phyloP scores from a whole-genome alignment of 2,329 filamentous ascomycete genomes.

The Alternaria hordeiaustralica region DNA sequence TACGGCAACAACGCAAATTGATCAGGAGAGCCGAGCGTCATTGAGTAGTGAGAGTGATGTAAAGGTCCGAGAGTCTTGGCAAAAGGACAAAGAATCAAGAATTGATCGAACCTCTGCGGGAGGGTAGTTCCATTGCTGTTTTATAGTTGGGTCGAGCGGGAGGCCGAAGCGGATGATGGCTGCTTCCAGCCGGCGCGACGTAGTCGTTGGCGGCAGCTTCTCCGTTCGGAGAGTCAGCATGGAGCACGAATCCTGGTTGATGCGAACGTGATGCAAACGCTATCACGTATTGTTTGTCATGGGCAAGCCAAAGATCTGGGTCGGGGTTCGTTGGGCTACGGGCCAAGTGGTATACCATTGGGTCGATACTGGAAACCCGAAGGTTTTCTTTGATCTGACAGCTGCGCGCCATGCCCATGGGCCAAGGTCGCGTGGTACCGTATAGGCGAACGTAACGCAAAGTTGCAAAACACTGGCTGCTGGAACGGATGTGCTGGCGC shows the following conservation, averaged over 20 bases:
- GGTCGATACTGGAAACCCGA: neutral
- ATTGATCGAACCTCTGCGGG: neutral
- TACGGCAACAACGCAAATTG: constrained; percentile 13
- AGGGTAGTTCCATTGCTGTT: neutral
- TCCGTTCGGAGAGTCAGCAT: neutral
- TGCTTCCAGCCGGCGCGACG: neutral
- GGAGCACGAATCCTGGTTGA: neutral
- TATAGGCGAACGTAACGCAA: neutral
- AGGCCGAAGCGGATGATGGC: neutral
- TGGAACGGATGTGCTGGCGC: neutral
- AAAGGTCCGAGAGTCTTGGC: neutral
- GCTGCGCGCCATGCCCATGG: neutral
- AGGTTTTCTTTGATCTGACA: neutral
- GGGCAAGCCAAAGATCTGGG: neutral
- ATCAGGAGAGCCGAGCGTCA: constrained; percentile 17
- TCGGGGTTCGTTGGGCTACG: neutral
- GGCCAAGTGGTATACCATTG: neutral
- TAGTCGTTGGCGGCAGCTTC: neutral
- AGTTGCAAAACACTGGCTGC: neutral
- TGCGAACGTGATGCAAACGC: neutral
- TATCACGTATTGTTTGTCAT: constrained; percentile 3
- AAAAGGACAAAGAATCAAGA: neutral
- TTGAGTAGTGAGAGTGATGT: constrained; percentile 9
- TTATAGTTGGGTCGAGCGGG: neutral
- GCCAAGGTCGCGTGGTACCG: neutral